These are phyloP conservation scores for Colletotrichum sidae DNA, from an alignment of 2,329 filamentous ascomycete genomes.

Conservation along the genomic window DNA sequence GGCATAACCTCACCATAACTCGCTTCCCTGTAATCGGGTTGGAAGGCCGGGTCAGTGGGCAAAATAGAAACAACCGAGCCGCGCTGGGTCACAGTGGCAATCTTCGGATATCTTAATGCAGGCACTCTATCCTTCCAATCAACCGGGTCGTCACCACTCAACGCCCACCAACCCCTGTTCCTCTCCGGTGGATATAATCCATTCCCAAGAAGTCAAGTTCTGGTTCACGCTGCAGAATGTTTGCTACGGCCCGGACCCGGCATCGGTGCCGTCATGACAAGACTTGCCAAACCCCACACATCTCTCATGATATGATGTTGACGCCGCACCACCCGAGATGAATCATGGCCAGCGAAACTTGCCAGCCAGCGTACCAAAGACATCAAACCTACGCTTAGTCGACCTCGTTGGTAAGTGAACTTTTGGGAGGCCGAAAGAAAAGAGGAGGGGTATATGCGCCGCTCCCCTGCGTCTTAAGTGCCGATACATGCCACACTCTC, in stretches of 20 bases:
- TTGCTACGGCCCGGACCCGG: too few species aligned
- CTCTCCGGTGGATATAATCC: too few species aligned
- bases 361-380: slow-evolving; percentile 3
- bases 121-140: slow-evolving; percentile 20
- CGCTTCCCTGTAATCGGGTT: not conserved
- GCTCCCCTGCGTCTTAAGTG: slow-evolving; percentile 37
- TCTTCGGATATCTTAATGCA: slow-evolving; percentile 13
- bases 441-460: slow-evolving; percentile 25
- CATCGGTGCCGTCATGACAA: not conserved
- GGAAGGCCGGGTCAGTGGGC: not conserved
- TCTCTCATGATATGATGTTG: slow-evolving; percentile 16
- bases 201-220: too few species aligned
- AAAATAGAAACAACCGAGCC: slow-evolving; percentile 5
- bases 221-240: too few species aligned
- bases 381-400: not conserved
- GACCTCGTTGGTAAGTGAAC: slow-evolving; percentile 23
- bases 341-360: not conserved
- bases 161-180: too few species aligned
- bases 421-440: not conserved
- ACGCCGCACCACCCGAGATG: not conserved
- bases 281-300: not conserved
- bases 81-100: slow-evolving; percentile 12
- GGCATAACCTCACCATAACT: too few species aligned
- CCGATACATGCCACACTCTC: slow-evolving; percentile 17
- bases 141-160: not conserved